Evolutionary conservation across 1,139 yeast genomes (phyloP), one percentile per base, ranked within the genome.

Genomic region (Trichomonascaceae sp.): DNA sequence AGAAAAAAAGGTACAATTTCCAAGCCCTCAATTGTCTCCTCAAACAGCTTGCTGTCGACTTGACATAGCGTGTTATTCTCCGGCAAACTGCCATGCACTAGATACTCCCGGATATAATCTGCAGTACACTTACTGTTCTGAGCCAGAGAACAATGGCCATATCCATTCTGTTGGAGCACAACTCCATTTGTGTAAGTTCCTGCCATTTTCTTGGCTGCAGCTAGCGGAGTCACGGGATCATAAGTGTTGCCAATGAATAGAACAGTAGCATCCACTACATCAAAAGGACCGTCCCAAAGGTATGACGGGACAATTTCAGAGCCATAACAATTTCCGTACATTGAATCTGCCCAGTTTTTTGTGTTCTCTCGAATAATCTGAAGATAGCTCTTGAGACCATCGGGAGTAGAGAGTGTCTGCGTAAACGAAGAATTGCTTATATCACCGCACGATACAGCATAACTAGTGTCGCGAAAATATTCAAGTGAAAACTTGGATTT

Each of bases 401-500:
- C 50, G 12, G 48, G 22, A 5, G 52, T 39, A 1, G 49, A 24
- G 2, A 53, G 50, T 27, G 43, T 19, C 13, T n/a, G 36, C 17
- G 45, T 32, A 27, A 43, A 52, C 1, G 51, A 41, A 13, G 55
- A 48, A 30, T 49, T 45, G 15, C 45, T 20, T 9, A 57, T 41
- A 41, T 57, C 59, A 15, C 59, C 59, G 45, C 59, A 57, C 2
- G 43, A 30, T n/a, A 58, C 55, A n/a, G 59, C 56, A 43, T 55
- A 55, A 2, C 55, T 53, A 4, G 53, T 56, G 20, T 53, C 53
- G 27, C n/a, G n/a, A 48, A 15, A 19, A 12, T 10, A 19, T 17
- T 2, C 12, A 22, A 1, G n/a, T n/a, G 6, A 22, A 12, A n/a
- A n/a, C 38, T 24, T 22, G 18, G 4, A 32, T 6, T 15, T n/a